phyloP scores from a whole-genome alignment of 768 basidiomycete species.

The Tubosaeta sp. region DNA sequence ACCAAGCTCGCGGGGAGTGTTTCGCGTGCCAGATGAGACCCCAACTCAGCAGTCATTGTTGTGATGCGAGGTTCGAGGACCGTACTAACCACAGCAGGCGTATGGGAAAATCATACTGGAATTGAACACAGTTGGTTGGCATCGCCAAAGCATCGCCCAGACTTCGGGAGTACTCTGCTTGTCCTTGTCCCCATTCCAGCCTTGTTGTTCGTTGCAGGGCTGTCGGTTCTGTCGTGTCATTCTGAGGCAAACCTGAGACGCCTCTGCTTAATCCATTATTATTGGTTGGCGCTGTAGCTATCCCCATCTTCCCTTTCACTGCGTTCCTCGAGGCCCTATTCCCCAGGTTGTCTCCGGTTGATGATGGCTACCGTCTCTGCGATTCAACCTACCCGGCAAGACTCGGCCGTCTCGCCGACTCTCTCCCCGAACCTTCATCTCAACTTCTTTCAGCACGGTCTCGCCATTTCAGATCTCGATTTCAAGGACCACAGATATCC shows the following conservation, averaged over 20 bases:
- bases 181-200: constrained; percentile 3
- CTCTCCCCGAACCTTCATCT: constrained; percentile 33
- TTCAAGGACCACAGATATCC: constrained; percentile 62
- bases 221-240: not conserved
- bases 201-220: not conserved
- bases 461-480: constrained; percentile 56
- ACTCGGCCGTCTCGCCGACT: constrained; percentile 29
- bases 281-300: constrained; percentile 1
- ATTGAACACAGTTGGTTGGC: constrained; percentile 10
- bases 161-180: constrained; percentile 4
- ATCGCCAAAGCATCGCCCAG: constrained; percentile 14
- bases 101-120: constrained; percentile 23
- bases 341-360: constrained; percentile 18
- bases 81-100: not conserved
- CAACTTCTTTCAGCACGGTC: constrained; percentile 47
- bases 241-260: not conserved
- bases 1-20: not conserved
- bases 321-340: constrained; percentile 11
- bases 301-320: constrained; percentile 3
- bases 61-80: not conserved
- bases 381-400: constrained; percentile 43
- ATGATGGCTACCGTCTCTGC: constrained; percentile 46
- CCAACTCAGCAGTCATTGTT: constrained; percentile 2
- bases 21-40: constrained; percentile 1
- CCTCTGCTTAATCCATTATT: not conserved